Evolutionary conservation across 441 rosid species (phyloP), one percentile per base, ranked within the genome.

Genomic region (Brassica balearica): DNA sequence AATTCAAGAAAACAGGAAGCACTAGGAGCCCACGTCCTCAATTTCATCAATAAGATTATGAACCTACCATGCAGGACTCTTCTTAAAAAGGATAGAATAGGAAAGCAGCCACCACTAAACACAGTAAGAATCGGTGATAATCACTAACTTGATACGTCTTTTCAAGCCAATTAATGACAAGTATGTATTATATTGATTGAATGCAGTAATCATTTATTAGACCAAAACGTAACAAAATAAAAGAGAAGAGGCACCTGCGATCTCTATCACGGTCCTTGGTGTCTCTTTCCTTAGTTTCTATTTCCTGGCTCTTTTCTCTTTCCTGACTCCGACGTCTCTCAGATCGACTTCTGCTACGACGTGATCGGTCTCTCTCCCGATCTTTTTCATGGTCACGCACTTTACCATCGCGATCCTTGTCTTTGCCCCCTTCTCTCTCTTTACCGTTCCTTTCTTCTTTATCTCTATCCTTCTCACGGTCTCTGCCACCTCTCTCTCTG

Each of bases 211-310:
- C 46, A 41, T 63, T 25, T 38, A 14, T n/a, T 12, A 29, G 55
- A 74, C 8, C 1, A 17, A 63, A 4, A 8, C 6, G 20, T n/a
- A n/a, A n/a, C n/a, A n/a, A n/a, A n/a, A n/a, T n/a, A n/a, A n/a
- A n/a, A n/a, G n/a, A n/a, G n/a, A n/a, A n/a, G n/a, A n/a, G n/a
- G n/a, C 87, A 93, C 98, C 98, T 94, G 93, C 72, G 87, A 71
- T 87, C 96, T 88, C 90, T 88, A 36, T 91, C 97, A 1, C 86
- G 89, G 29, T 88, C 91, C 85, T 86, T 89, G 69, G 66, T 60
- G 77, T 91, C 97, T 82, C 73, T 83, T 60, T 91, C 98, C 73
- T 82, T 86, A 73, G 81, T 80, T 78, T 19, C 88, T 58, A 87
- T 87, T 69, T 80, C 84, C 46, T 74, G 87, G 75, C 80, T 85